A percentile compares a stretch with the other conserved stretches of the same genome.
phyloP scores from a whole-genome alignment of 2,329 filamentous ascomycete genomes.

The Allantophomopsis cytisporea region DNA sequence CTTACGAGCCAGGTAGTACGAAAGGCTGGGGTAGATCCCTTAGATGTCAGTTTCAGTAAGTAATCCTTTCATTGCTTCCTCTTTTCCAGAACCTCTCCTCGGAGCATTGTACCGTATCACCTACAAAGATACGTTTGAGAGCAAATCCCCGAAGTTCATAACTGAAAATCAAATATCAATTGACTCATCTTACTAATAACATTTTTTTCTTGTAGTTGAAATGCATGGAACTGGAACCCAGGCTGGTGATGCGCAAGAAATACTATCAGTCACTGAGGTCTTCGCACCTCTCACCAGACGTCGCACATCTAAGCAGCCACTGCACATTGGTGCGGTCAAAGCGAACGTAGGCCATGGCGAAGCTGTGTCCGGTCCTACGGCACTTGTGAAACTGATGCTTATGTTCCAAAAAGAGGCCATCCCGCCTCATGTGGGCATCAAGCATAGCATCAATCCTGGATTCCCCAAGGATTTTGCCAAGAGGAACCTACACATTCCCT shows the following conservation, averaged over 20 bases:
- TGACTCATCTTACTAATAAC: no score
- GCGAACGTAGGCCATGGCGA: slow-evolving; percentile 12
- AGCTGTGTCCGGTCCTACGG: slow-evolving; percentile 10
- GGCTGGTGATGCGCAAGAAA: slow-evolving; percentile 67
- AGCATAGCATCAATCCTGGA: slow-evolving; percentile 16
- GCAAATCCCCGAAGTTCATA: no score
- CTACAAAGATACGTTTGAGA: no score
- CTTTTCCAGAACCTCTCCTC: no score
- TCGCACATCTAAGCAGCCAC: slow-evolving; percentile 28
- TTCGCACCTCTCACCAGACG: slow-evolving; percentile 30
- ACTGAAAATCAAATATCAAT: no score
- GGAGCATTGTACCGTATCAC: no score
- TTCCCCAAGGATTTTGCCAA: slow-evolving; percentile 20
- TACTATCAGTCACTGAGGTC: slow-evolving; percentile 54
- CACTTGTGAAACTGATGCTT: slow-evolving; percentile 15
- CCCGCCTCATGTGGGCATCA: slow-evolving; percentile 13
- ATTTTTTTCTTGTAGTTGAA: no score
- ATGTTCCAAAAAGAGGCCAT: slow-evolving; percentile 13
- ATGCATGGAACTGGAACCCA: slow-evolving; percentile 83
- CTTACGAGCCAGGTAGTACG: slow-evolving; percentile 59
- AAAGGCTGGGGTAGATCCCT: slow-evolving; percentile 50
- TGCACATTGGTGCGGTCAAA: slow-evolving; percentile 22
- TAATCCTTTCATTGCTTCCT: no score
- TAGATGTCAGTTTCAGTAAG: slow-evolving; percentile 64
- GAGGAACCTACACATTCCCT: slow-evolving; percentile 10